Base-by-base conservation (phyloP, 2,329 filamentous ascomycete genomes). In the Eutypa lata region DNA sequence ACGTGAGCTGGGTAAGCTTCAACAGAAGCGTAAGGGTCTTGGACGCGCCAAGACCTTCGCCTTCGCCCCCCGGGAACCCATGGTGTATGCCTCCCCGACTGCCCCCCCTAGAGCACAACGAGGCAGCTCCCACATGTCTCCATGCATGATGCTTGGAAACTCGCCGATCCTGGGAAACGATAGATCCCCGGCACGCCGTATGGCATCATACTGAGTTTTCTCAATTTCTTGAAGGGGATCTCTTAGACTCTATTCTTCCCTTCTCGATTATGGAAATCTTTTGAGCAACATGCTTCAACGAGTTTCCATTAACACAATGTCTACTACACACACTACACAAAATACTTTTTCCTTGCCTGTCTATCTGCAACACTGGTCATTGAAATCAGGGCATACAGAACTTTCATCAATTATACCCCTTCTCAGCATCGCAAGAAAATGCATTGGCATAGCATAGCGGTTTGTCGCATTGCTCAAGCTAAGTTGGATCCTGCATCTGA, bases 31-130 rank as follows among this genome's bases (percentile, higher is more conserved):
- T 64, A 88, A 89, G 61, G 94, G 93, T 66, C 79, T 99, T 52
- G 83, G 84, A 69, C 85, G 94, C 58, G 91, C 94, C 31, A 89
- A 94, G 72, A 99, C 94, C 1, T 99, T 94, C 76, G 93, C 94
- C 26, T 97, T 97, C 73, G 94, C 93, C 45, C 84, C 94, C 68
- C 82, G 87, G 49, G 76, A 79, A 43, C 68, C 71, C n/a, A 71
- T 73, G 58, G 69, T 80, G 44, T 76, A 83, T 47, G 80, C 82
- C 54, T 86, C 83, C n/a, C 83, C 83, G 2, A 86, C 82, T 1
- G 81, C 74, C 8, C 76, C 78, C 2, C 71, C 73, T 48, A 75
- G 78, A 51, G n/a, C n/a, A n/a, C n/a, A n/a, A n/a, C n/a, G n/a
- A n/a, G 69, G 67, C 46, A 65, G 63, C 53, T 70, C 72, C 47